Base-by-base conservation (phyloP, 2,329 filamentous ascomycete species). In the Botrytis deweyae region DNA sequence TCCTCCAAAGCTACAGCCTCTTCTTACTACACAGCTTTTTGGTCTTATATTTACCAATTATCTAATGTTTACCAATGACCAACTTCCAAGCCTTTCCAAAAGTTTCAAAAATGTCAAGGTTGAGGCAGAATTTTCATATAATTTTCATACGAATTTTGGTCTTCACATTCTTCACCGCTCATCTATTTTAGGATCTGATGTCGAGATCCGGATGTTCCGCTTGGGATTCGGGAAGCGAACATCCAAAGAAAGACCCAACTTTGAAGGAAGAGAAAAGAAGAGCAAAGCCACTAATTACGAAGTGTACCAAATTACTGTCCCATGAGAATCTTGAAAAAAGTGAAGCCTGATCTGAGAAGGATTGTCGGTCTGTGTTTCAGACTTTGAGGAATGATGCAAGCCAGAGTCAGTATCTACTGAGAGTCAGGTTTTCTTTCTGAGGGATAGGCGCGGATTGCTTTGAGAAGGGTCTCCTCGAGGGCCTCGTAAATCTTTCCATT, bases 161-260 rank as follows among this genome's bases (percentile, higher is more conserved):
- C 40, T 46, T 65, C 62, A 44, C 25, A 46, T 55, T 49, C 62
- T 72, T 72, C 62, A 72, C 70, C 70, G 70, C 70, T 67, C 52
- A 66, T 58, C 64, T 58, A 58, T 67, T 44, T 67, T 72, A 44
- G 42, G 59, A 70, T 63, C 22, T 63, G 18, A 62, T 70, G 59
- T 63, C 42, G 66, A 68, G 49, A 68, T 42, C 66, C 66, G 66
- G 25, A 68, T 58, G 36, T 68, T 58, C 49, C 66, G 66, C 49
- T 38, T 68, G 10, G 66, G 36, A 68, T 68, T 58, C 33, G 66
- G 66, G 66, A 58, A 68, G 49, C 49, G 49, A 68, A 68, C 52
- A 58, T 68, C n/a, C 36, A 36, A 52, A 58, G 49, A 33, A 52
- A 58, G 49, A 33, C 66, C 49, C 46, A 55, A 49, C 36, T 68